Conservation (phyloP, 2,329 filamentous ascomycete genomes). For the Stylonectria norvegica region DNA sequence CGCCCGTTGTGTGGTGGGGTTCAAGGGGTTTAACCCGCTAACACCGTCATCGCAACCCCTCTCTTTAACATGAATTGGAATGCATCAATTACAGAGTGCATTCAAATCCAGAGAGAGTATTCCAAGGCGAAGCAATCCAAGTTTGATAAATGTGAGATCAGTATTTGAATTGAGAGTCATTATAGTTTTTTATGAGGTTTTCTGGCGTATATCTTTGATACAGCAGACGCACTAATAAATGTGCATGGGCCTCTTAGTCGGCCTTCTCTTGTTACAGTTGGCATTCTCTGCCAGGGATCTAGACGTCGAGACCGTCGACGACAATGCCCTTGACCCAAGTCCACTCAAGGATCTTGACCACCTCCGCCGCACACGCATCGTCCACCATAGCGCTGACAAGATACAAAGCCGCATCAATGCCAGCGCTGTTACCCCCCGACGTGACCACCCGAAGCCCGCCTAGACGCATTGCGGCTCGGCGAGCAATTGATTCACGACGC, state of each 20-base stretch:
- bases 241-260: background rate
- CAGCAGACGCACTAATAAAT: conserved; percentile 15
- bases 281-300: conserved; percentile 35
- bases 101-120: no score
- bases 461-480: conserved; percentile 72
- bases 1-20: background rate
- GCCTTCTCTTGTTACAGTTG: conserved; percentile 16
- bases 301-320: conserved; percentile 82
- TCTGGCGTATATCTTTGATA: conserved; percentile 28
- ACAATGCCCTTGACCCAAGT: conserved; percentile 83
- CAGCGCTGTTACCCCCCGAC: conserved; percentile 72
- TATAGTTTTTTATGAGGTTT: conserved; percentile 25
- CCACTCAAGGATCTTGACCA: conserved; percentile 74
- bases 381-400: conserved; percentile 79
- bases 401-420: conserved; percentile 81
- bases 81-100: no score
- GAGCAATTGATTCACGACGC: conserved; percentile 75
- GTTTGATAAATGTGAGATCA: no score
- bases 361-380: conserved; percentile 71
- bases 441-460: conserved; percentile 72
- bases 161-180: conserved; percentile 28
- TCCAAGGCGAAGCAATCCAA: no score
- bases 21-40: no score
- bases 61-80: background rate
- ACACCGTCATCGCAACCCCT: background rate